Evolutionary conservation across 2,329 filamentous ascomycete species (phyloP).

Genomic region (Nemania diffusa): DNA sequence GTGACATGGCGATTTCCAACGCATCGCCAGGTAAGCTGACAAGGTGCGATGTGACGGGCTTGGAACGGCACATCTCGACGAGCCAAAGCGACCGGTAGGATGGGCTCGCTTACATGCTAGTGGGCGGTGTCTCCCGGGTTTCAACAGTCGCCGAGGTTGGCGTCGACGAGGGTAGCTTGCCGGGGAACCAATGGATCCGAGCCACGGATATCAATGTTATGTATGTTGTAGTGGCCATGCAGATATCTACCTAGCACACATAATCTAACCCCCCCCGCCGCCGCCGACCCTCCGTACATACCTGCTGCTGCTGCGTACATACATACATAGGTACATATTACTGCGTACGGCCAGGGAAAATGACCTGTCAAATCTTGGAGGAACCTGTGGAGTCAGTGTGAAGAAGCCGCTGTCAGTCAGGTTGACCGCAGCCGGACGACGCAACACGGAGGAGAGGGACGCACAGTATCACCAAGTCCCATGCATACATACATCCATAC

Average conservation of each 20-base stretch:
- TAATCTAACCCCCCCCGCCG: slow-evolving; percentile 4
- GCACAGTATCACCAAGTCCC: slow-evolving; percentile 29
- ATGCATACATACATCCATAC: too few relatives aligned
- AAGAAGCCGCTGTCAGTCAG: slow-evolving; percentile 31
- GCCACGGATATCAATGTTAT: slow-evolving; percentile 38
- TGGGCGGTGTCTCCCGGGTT: slow-evolving; percentile 37
- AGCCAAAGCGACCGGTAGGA: slow-evolving; percentile 31
- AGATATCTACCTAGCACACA: slow-evolving; percentile 24
- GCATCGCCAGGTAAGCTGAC: slow-evolving; percentile 37
- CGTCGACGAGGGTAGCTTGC: slow-evolving; percentile 31
- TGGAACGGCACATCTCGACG: slow-evolving; percentile 32
- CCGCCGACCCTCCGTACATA: slow-evolving; percentile 4
- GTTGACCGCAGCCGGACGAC: slow-evolving; percentile 24
- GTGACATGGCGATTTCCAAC: slow-evolving; percentile 39
- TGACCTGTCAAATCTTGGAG: slow-evolving; percentile 24
- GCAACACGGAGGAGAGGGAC: slow-evolving; percentile 15
- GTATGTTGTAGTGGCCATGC: slow-evolving; percentile 34
- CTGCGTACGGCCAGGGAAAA: slow-evolving; percentile 7
- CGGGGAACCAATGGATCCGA: slow-evolving; percentile 39
- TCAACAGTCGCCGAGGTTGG: slow-evolving; percentile 40
- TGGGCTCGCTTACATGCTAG: slow-evolving; percentile 38
- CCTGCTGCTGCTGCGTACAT: too few relatives aligned
- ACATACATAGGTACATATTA: too few relatives aligned
- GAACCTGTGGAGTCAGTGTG: slow-evolving; percentile 21
- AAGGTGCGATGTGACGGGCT: slow-evolving; percentile 33